phyloP scores from a whole-genome alignment of 768 basidiomycete genomes.

The Panus rudis region DNA sequence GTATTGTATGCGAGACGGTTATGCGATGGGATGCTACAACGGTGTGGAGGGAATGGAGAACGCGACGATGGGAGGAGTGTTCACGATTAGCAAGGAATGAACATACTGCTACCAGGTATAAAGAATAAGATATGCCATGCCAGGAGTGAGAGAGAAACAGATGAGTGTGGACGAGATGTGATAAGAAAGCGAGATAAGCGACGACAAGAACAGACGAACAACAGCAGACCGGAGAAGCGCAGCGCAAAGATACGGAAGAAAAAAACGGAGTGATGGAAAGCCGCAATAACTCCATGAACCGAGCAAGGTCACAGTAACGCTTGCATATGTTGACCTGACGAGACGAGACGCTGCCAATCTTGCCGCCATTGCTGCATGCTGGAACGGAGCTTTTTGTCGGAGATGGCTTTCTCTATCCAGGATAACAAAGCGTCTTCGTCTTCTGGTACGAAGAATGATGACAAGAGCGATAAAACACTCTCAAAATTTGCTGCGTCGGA shows the following conservation, averaged over 20 bases:
- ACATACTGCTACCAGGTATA: too few relatives aligned
- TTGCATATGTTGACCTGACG: conserved; percentile 49
- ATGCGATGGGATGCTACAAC: too few relatives aligned
- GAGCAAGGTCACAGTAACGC: conserved; percentile 44
- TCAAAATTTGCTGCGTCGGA: conserved; percentile 78
- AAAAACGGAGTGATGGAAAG: conserved; percentile 2
- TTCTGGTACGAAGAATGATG: conserved; percentile 92
- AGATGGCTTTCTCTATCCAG: conserved; percentile 67
- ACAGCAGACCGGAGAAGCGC: conserved; percentile 2
- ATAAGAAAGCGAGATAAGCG: conserved; percentile 6
- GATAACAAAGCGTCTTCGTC: conserved; percentile 75
- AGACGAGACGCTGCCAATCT: conserved; percentile 73
- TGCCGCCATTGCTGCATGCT: conserved; percentile 71
- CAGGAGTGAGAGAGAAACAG: too few relatives aligned
- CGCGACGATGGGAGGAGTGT: too few relatives aligned
- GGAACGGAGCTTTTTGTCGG: conserved; percentile 56
- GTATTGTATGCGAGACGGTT: too few relatives aligned
- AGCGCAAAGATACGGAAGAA: conserved; percentile 5
- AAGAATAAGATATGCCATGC: too few relatives aligned
- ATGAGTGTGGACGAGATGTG: too few relatives aligned
- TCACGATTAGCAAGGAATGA: too few relatives aligned
- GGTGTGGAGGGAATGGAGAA: too few relatives aligned
- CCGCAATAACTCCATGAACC: background rate
- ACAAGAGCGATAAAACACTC: conserved; percentile 82
- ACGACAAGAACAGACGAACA: conserved; percentile 5